Base-by-base conservation (phyloP, 257 asterid species). In the Gentiana macrophylla region DNA sequence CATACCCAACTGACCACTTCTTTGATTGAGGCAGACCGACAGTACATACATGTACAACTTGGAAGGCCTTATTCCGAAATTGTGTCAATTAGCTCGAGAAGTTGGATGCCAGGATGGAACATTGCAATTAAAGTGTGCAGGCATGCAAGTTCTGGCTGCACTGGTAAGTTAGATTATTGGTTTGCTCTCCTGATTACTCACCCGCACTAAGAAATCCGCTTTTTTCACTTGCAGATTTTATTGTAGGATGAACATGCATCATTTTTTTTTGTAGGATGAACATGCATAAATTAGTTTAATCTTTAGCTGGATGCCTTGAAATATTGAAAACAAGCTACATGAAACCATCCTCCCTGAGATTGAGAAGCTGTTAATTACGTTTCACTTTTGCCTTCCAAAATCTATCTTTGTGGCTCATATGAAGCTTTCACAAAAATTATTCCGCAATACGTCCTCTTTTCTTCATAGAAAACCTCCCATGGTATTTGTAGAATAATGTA, bases 11-110 rank as follows among this genome's bases (percentile, higher is more conserved):
- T 58, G 45, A 53, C 66, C 53, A 65, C 47, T 41, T 48, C 67
- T 50, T 45, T 60, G 51, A 38, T 35, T 63, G 50, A 61, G 59
- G 69, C 71, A 77, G 83, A 64, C 57, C 52, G 80, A 77, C 38
- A 67, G 79, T 56, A 73, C 80, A 38, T 62, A 77, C 50, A 73
- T 77, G 83, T 77, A 73, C 77, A 77, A 70, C 75, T 70, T 77
- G 66, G 83, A 77, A 62, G 83, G 83, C 37, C 83, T 77, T 36
- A 77, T 77, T 49, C 83, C n/a, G n/a, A 77, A 70, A 52, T 52
- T 77, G 46, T 73, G 83, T 63, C 77, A 67, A 61, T 64, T 77
- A 35, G 79, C 83, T 50, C 72, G 67, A 60, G 80, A 77, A 70
- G 58, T 67, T 73, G 83, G 83, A 62, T 77, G 70, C 33, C 69